Evolutionary conservation across 495 filamentous ascomycete species (phyloP).

Genomic region (Aspergillus baeticus): DNA sequence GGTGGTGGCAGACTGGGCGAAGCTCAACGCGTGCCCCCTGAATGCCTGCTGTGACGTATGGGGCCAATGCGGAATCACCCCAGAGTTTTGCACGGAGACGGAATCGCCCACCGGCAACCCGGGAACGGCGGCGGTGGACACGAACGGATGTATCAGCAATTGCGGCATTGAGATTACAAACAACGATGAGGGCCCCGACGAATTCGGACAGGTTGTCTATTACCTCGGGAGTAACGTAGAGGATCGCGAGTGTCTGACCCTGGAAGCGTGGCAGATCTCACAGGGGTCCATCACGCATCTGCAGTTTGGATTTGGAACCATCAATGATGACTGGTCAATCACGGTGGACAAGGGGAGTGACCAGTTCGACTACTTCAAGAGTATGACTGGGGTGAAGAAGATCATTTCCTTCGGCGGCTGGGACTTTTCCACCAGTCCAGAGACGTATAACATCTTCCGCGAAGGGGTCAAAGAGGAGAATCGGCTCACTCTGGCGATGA

Average conservation of each 20-base stretch:
- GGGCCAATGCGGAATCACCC: constrained; percentile 32
- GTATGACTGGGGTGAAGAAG: constrained; percentile 23
- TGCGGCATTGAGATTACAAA: constrained; percentile 44
- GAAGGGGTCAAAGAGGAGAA: constrained; percentile 28
- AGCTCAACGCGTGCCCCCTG: constrained; percentile 25
- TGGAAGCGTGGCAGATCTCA: constrained; percentile 16
- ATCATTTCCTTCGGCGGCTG: constrained; percentile 52
- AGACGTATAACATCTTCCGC: constrained; percentile 38
- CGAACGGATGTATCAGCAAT: constrained; percentile 46
- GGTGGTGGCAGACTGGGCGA: not conserved
- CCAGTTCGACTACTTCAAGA: constrained; percentile 25
- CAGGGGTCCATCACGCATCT: constrained; percentile 37
- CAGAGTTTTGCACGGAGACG: constrained; percentile 43
- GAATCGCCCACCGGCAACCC: constrained; percentile 26
- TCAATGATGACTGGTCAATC: constrained; percentile 28
- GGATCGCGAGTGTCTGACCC: constrained; percentile 19
- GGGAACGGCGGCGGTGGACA: constrained; percentile 27
- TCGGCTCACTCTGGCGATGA: constrained; percentile 28
- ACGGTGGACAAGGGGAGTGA: constrained; percentile 16
- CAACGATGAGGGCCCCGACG: not conserved
- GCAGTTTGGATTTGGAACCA: constrained; percentile 42
- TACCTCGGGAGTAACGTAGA: constrained; percentile 1
- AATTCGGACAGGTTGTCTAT: not conserved
- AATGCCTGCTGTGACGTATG: constrained; percentile 34
- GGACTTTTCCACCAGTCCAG: constrained; percentile 37